Conservation (phyloP, 176 grass and related monocot species). For the Oryza glumipatula region DNA sequence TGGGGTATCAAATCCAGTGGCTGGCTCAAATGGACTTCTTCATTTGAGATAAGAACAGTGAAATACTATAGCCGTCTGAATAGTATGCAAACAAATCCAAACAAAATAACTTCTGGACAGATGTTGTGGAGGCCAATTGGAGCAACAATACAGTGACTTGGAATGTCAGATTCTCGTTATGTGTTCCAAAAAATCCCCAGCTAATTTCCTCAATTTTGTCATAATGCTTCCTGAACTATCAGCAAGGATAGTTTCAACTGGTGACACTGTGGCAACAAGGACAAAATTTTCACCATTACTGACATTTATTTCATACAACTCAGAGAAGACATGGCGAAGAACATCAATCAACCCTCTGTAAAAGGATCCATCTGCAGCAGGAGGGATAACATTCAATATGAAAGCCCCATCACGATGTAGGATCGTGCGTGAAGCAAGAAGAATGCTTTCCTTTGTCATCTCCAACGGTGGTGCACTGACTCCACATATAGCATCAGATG, state of each 20-base stretch:
- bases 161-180: constrained; percentile 52
- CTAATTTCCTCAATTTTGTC: constrained; percentile 47
- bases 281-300: constrained; percentile 76
- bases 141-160: not conserved
- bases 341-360: constrained; percentile 58
- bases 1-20: constrained; percentile 11
- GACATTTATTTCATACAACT: constrained; percentile 78
- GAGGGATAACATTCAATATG: constrained; percentile 78
- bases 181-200: constrained; percentile 45
- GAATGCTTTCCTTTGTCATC: constrained; percentile 48
- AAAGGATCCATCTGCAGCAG: constrained; percentile 56
- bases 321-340: constrained; percentile 56
- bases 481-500: constrained; percentile 62
- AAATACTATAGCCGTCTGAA: not conserved
- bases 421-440: constrained; percentile 51
- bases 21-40: not conserved
- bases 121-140: not conserved
- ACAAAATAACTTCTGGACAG: not conserved
- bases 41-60: constrained; percentile 20
- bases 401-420: constrained; percentile 60
- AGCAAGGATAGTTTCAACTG: not conserved
- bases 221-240: constrained; percentile 31
- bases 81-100: not conserved
- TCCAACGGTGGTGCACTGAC: constrained; percentile 76
- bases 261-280: constrained; percentile 55